Conservation (phyloP, 106 monocot species). For the Triglochin maritima region DNA sequence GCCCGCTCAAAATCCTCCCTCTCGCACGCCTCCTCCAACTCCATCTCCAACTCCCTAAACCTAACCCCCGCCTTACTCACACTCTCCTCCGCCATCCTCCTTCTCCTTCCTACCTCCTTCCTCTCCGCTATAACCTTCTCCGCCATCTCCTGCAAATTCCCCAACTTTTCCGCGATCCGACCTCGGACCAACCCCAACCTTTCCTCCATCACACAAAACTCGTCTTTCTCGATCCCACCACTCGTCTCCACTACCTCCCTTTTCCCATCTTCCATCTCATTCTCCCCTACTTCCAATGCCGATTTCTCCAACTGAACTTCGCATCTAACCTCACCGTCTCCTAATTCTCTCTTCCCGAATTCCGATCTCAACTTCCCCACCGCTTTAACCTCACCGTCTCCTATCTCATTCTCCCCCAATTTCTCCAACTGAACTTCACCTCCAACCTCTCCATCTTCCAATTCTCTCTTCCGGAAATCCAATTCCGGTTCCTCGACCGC, state of each 20-base stretch:
- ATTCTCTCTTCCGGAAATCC: too few species aligned
- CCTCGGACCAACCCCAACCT: slow-evolving; percentile 41
- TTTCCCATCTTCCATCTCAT: not conserved
- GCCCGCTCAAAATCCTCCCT: slow-evolving; percentile 87
- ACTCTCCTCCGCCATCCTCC: slow-evolving; percentile 38
- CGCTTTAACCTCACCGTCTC: too few species aligned
- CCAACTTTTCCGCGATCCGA: slow-evolving; percentile 35
- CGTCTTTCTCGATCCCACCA: slow-evolving; percentile 8
- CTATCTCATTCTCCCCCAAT: too few species aligned
- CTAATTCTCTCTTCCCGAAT: too few species aligned
- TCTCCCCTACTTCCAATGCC: not conserved
- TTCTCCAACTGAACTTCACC: too few species aligned
- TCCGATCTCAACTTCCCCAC: too few species aligned
- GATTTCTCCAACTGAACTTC: not conserved
- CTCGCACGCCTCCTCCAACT: slow-evolving; percentile 85
- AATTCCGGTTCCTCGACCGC: too few species aligned
- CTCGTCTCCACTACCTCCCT: not conserved
- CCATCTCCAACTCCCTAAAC: slow-evolving; percentile 53
- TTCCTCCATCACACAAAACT: slow-evolving; percentile 20
- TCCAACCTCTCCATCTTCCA: too few species aligned
- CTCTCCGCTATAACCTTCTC: slow-evolving; percentile 25
- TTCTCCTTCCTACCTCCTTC: slow-evolving; percentile 50
- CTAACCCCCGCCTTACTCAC: slow-evolving; percentile 25
- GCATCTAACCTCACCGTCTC: too few species aligned
- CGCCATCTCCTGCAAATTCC: slow-evolving; percentile 27